Evolutionary conservation across 495 filamentous ascomycete species (phyloP).

Genomic region (Daldinia grandis): DNA sequence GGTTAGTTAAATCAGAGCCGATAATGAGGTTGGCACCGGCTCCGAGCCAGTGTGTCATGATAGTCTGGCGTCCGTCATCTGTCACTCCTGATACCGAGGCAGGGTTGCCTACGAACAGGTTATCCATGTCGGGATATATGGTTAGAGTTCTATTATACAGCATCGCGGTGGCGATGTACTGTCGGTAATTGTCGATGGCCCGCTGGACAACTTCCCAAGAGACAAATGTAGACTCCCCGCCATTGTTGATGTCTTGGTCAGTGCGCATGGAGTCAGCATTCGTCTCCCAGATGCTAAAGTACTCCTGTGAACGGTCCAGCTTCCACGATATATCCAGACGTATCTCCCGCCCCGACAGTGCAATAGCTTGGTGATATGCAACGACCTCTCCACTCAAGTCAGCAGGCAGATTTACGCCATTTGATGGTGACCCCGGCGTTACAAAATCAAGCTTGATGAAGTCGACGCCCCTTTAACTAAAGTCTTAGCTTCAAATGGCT

Average conservation of each 20-base stretch:
- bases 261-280: constrained; percentile 44
- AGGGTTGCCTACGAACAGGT: constrained; percentile 42
- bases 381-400: constrained; percentile 36
- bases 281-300: constrained; percentile 36
- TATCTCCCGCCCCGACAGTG: constrained; percentile 37
- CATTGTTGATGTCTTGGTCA: constrained; percentile 45
- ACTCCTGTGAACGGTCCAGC: constrained; percentile 42
- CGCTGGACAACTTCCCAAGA: constrained; percentile 42
- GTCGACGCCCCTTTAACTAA: constrained; percentile 35
- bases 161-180: constrained; percentile 40
- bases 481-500: background rate
- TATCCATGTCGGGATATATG: constrained; percentile 47
- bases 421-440: constrained; percentile 41
- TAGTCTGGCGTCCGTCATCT: constrained; percentile 39
- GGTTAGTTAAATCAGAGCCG: constrained; percentile 42
- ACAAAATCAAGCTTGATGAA: constrained; percentile 47
- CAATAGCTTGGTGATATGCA: constrained; percentile 44
- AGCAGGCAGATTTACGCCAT: constrained; percentile 35
- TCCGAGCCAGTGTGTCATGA: constrained; percentile 48
- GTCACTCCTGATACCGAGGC: constrained; percentile 41
- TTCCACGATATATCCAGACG: constrained; percentile 48
- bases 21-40: constrained; percentile 46
- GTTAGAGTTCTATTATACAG: constrained; percentile 35
- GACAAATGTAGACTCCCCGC: constrained; percentile 38
- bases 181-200: constrained; percentile 47